A percentile compares a stretch with the other conserved stretches of the same genome.
Evolutionary conservation across 1,284 basidiomycete genomes (phyloP).

Genomic region (Moesziomyces parantarcticus): DNA sequence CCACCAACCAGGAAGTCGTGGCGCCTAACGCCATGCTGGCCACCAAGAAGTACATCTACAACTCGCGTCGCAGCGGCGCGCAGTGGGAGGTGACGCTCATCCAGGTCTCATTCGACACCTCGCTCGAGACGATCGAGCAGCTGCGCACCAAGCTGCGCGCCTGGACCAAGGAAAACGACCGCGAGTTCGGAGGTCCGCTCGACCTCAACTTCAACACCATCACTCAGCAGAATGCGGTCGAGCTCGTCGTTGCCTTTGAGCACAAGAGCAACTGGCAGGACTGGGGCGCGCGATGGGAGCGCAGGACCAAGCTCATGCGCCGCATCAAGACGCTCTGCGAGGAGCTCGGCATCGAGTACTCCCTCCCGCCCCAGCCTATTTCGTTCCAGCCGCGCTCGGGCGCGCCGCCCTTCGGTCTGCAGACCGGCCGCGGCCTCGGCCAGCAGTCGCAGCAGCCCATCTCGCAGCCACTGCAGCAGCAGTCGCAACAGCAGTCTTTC

Average conservation of each 20-base stretch:
- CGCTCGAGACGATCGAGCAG: conserved; percentile 73
- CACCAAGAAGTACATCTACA: conserved; percentile 79
- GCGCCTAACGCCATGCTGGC: conserved; percentile 83
- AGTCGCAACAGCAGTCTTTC: conserved; percentile 6
- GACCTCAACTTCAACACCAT: conserved; percentile 67
- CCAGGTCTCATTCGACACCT: conserved; percentile 65
- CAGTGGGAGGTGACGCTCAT: conserved; percentile 80
- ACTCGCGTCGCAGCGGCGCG: conserved; percentile 52
- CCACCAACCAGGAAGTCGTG: conserved; percentile 81
- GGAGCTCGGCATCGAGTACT: conserved; percentile 54
- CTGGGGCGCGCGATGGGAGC: conserved; percentile 78
- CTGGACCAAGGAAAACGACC: conserved; percentile 76
- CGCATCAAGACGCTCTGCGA: conserved; percentile 55
- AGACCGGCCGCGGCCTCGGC: conserved; percentile 1
- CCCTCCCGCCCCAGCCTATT: conserved; percentile 61
- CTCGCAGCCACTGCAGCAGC: neutral
- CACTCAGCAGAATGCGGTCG: conserved; percentile 62
- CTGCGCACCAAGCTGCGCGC: conserved; percentile 74
- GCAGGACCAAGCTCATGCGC: conserved; percentile 63
- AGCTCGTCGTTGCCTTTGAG: conserved; percentile 75
- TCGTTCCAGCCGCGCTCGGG: conserved; percentile 54
- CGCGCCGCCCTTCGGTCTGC: conserved; percentile 43
- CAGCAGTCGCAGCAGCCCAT: conserved; percentile 2
- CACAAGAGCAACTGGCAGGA: conserved; percentile 87
- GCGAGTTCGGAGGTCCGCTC: conserved; percentile 69